Conservation (phyloP, 768 basidiomycete species). For the Leccinum olivaceopallidum region DNA sequence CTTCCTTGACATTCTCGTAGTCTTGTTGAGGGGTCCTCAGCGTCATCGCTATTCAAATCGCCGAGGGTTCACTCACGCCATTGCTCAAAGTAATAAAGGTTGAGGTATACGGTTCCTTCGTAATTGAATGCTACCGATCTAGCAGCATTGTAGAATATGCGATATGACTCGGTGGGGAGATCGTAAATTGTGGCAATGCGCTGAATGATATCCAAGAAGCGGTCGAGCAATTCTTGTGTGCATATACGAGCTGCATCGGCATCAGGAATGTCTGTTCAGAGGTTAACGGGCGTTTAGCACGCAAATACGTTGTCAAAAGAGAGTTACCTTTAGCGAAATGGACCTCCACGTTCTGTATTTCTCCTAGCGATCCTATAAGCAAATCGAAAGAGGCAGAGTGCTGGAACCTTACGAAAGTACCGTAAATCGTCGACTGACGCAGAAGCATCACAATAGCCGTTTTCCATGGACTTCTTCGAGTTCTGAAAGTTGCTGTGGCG, state of each 20-base stretch:
- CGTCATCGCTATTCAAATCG: background rate
- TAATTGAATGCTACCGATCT: background rate
- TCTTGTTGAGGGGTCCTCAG: background rate
- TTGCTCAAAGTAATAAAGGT: background rate
- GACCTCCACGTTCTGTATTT: conserved; percentile 56
- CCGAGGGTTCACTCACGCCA: background rate
- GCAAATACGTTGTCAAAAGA: background rate
- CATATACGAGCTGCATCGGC: conserved; percentile 29
- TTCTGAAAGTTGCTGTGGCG: too few relatives aligned
- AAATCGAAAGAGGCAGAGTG: background rate
- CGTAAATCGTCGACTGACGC: too few relatives aligned
- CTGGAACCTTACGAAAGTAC: background rate
- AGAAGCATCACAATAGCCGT: too few relatives aligned
- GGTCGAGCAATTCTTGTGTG: conserved; percentile 46
- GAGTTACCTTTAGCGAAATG: conserved; percentile 55
- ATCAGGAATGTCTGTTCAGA: conserved; percentile 51
- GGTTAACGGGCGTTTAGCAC: background rate
- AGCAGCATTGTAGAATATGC: background rate
- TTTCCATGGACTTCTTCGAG: too few relatives aligned
- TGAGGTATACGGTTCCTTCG: background rate
- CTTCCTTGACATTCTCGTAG: background rate
- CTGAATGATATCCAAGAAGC: conserved; percentile 68
- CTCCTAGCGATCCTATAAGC: conserved; percentile 36
- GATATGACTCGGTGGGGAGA: conserved; percentile 45
- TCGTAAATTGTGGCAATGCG: conserved; percentile 67